phyloP scores from a whole-genome alignment of 345 rosid species.

The Acer yangbiense region DNA sequence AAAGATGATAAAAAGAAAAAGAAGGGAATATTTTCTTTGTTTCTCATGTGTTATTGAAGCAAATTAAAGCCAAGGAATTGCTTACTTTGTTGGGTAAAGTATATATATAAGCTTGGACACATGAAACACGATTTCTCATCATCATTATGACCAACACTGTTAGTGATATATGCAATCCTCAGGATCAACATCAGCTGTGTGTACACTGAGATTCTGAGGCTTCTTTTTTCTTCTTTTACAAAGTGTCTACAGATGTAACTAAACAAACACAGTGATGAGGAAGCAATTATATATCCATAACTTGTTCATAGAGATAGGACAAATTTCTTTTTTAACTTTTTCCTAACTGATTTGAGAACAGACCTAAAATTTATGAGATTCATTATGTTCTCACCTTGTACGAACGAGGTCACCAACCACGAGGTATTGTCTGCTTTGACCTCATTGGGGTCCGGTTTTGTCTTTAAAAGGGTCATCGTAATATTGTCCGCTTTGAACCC shows the following conservation, averaged over 20 bases:
- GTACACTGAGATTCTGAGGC: background rate
- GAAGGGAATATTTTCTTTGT: background rate
- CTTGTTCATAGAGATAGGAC: background rate
- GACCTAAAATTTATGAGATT: too few species aligned
- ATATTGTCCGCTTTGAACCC: too few species aligned
- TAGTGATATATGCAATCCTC: too few species aligned
- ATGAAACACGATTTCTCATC: background rate
- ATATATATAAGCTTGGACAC: background rate
- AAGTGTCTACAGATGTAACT: background rate
- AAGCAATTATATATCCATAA: background rate
- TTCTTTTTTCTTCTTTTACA: conserved; percentile 1
- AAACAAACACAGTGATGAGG: background rate
- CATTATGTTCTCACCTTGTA: too few species aligned
- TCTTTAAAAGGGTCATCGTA: too few species aligned
- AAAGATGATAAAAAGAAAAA: background rate
- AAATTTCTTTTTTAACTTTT: too few species aligned
- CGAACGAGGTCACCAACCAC: too few species aligned
- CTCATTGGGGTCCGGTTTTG: too few species aligned
- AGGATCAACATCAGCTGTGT: too few species aligned
- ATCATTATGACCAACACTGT: too few species aligned
- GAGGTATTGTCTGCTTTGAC: too few species aligned
- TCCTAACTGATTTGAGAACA: too few species aligned
- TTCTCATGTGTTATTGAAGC: background rate
- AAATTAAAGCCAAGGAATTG: background rate
- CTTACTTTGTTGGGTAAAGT: background rate